A percentile compares a stretch with the other conserved stretches of the same genome.
These are phyloP conservation scores for Lachnellula cervina DNA, from an alignment of 2,329 filamentous ascomycete genomes.

Conservation along the genomic window DNA sequence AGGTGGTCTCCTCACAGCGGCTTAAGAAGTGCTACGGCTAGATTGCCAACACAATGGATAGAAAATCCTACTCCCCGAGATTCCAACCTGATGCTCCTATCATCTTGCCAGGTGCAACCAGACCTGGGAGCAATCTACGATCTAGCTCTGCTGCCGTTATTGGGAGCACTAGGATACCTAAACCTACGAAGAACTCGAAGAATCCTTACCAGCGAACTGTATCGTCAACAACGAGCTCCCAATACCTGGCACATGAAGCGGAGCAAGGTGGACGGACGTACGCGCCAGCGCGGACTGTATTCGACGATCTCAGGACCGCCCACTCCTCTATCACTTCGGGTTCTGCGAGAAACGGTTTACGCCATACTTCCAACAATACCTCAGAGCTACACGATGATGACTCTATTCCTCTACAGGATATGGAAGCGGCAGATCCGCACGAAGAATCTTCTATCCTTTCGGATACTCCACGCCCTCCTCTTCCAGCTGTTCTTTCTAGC, in stretches of 20 bases:
- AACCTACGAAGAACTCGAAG: neutral
- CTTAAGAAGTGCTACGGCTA: too few relatives aligned
- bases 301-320: slow-evolving; percentile 26
- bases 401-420: slow-evolving; percentile 20
- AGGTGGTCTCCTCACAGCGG: too few relatives aligned
- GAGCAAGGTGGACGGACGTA: slow-evolving; percentile 6
- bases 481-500: slow-evolving; percentile 4
- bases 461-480: slow-evolving; percentile 13
- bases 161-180: neutral
- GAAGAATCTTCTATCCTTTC: slow-evolving; percentile 6
- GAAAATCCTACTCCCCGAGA: too few relatives aligned
- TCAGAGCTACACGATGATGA: slow-evolving; percentile 11
- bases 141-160: neutral
- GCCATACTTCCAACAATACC: slow-evolving; percentile 4
- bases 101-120: neutral
- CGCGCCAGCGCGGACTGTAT: slow-evolving; percentile 22
- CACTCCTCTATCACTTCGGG: slow-evolving; percentile 29
- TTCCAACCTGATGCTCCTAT: neutral
- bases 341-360: slow-evolving; percentile 13
- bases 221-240: neutral
- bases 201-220: neutral
- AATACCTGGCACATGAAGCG: slow-evolving; percentile 1
- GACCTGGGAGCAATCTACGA: neutral
- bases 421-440: neutral
- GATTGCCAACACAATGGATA: too few relatives aligned